Evolutionary conservation across 78 protist species (phyloP).

Genomic region (Polysphondylium violaceum): DNA sequence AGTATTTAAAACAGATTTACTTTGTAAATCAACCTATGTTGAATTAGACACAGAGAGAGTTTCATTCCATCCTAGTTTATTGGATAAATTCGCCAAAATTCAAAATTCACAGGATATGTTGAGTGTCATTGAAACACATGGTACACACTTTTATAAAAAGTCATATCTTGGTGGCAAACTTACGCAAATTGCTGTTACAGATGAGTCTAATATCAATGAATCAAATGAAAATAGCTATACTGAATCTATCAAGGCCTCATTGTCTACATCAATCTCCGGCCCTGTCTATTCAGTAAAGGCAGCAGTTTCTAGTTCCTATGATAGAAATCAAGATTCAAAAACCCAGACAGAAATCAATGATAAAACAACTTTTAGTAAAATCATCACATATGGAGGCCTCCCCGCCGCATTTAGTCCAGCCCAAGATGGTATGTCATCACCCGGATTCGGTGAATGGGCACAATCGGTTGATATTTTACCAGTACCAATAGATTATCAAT

Average conservation of each 20-base stretch:
- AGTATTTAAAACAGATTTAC: not conserved
- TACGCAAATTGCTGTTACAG: not conserved
- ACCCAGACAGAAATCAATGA: not conserved
- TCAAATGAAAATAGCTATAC: not conserved
- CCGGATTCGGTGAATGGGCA: slow-evolving; percentile 38
- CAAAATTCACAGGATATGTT: not conserved
- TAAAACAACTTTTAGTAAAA: not conserved
- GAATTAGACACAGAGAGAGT: not conserved
- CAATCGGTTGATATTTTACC: slow-evolving; percentile 25
- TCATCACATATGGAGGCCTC: not conserved
- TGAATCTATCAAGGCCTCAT: not conserved
- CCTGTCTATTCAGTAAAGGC: not conserved
- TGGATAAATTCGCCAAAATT: not conserved
- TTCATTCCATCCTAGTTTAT: not conserved
- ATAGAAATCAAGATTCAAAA: too few species aligned
- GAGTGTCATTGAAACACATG: not conserved
- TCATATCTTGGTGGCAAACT: not conserved
- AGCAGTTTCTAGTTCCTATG: too few species aligned
- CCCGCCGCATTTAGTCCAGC: not conserved
- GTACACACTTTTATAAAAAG: not conserved
- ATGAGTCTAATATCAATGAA: not conserved
- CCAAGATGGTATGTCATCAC: not conserved
- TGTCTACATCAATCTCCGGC: not conserved
- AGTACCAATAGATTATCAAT: slow-evolving; percentile 1
- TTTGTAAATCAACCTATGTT: not conserved